phyloP scores from a whole-genome alignment of 2,329 filamentous ascomycete genomes.

The Fusarium gaditjirri region DNA sequence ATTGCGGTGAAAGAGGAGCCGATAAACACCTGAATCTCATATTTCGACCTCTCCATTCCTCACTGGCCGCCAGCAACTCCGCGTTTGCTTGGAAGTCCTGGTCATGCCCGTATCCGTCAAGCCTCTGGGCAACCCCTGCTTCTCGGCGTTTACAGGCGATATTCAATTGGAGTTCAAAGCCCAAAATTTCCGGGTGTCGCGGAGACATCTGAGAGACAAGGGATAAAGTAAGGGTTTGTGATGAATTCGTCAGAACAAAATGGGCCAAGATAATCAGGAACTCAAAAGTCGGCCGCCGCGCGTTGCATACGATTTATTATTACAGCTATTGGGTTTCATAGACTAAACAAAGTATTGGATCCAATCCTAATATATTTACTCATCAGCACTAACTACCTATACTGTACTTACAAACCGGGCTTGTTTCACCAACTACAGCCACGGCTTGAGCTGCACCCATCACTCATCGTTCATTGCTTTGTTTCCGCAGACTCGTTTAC shows the following conservation, averaged over 20 bases:
- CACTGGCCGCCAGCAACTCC: constrained; percentile 15
- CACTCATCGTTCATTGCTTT: constrained; percentile 13
- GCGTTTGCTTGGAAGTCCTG: neutral
- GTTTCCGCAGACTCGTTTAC: constrained; percentile 9
- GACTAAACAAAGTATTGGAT: neutral
- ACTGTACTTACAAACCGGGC: constrained; percentile 8
- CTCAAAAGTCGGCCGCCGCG: constrained; percentile 24
- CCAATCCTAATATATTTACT: neutral
- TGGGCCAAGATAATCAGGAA: constrained; percentile 22
- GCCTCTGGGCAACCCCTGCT: constrained; percentile 19
- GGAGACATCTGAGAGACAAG: constrained; percentile 11
- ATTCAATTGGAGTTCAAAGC: constrained; percentile 22
- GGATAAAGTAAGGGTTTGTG: neutral
- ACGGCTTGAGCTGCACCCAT: constrained; percentile 24
- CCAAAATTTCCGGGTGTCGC: constrained; percentile 6
- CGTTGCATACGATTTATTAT: constrained; percentile 17
- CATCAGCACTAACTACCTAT: neutral
- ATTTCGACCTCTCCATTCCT: constrained; percentile 15
- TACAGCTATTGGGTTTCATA: neutral
- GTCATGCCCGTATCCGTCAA: constrained; percentile 24
- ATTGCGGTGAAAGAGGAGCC: constrained; percentile 3
- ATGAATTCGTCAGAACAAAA: constrained; percentile 23
- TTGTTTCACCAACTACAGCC: constrained; percentile 35
- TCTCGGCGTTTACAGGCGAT: constrained; percentile 32
- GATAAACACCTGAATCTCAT: constrained; percentile 5